Evolutionary conservation across 192 early-diverging fungal genomes (phyloP).

Genomic region (Coemansia sp.): DNA sequence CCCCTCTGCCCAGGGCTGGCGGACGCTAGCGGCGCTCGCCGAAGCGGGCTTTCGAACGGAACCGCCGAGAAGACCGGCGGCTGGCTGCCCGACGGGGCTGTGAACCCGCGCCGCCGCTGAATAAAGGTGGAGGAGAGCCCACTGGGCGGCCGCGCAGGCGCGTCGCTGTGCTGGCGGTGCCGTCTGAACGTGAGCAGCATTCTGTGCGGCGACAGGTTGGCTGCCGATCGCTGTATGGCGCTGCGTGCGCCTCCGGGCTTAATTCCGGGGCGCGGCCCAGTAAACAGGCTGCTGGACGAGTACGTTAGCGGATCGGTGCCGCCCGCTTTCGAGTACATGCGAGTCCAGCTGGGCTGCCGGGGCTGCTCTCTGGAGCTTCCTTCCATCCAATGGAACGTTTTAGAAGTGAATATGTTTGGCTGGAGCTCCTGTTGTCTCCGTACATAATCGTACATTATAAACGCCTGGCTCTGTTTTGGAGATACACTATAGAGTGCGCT

Average conservation of each 20-base stretch:
- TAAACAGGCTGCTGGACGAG: slow-evolving; percentile 45
- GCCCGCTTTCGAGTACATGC: slow-evolving; percentile 14
- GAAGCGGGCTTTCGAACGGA: no score
- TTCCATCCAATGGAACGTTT: slow-evolving; percentile 52
- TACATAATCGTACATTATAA: slow-evolving; percentile 54
- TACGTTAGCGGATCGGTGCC: slow-evolving; percentile 31
- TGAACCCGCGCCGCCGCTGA: slow-evolving; percentile 36
- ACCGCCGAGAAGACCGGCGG: slow-evolving; percentile 16
- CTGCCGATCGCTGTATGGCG: slow-evolving; percentile 34
- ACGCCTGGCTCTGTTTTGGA: no score
- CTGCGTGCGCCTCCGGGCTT: slow-evolving; percentile 13
- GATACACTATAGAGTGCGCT: no score
- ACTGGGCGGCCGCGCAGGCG: slow-evolving; percentile 26
- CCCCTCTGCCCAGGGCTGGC: no score
- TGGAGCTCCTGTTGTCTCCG: slow-evolving; percentile 52
- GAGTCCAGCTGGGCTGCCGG: slow-evolving; percentile 35
- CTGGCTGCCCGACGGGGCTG: slow-evolving; percentile 25
- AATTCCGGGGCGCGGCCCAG: slow-evolving; percentile 5
- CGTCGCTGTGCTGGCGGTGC: slow-evolving; percentile 40
- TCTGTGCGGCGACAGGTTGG: slow-evolving; percentile 25
- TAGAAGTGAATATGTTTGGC: slow-evolving; percentile 30
- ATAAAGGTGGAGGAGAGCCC: slow-evolving; percentile 23
- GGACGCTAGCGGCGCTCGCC: no score
- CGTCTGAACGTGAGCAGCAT: slow-evolving; percentile 31
- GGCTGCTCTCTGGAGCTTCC: neutral